Percentiles rank a stretch among this genome's conserved stretches.
phyloP scores from a whole-genome alignment of 805 yeast species.

The Teunomyces atbi region DNA sequence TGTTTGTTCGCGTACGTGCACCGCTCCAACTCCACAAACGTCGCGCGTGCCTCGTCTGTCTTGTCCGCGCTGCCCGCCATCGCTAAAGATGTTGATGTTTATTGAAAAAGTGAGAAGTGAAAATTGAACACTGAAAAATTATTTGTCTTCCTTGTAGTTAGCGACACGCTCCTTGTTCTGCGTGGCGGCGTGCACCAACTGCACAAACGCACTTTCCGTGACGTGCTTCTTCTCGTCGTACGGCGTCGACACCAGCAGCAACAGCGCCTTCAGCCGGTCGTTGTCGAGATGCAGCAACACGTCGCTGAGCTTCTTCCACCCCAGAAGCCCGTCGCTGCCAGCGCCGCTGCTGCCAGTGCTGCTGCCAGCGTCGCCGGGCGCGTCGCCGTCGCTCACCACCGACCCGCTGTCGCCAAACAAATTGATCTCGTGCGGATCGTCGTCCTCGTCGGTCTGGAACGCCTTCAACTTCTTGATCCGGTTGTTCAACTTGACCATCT shows the following conservation, averaged over 20 bases:
- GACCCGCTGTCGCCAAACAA: conserved; percentile 41
- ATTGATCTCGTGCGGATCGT: conserved; percentile 47
- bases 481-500: conserved; percentile 77
- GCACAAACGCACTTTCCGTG: conserved; percentile 60
- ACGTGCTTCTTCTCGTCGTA: conserved; percentile 31
- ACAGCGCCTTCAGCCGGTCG: conserved; percentile 23
- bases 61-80: conserved; percentile 54
- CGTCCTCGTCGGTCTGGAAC: conserved; percentile 57
- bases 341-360: neutral
- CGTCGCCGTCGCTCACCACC: too few species aligned
- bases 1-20: conserved; percentile 62
- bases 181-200: conserved; percentile 67
- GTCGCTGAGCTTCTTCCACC: conserved; percentile 30
- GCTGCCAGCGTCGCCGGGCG: too few species aligned
- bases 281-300: conserved; percentile 19
- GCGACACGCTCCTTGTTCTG: conserved; percentile 51
- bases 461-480: conserved; percentile 69
- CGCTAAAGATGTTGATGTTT: conserved; percentile 22
- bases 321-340: conserved; percentile 16
- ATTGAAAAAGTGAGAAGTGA: too few species aligned
- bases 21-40: conserved; percentile 55
- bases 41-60: conserved; percentile 64
- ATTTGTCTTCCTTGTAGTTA: conserved; percentile 10
- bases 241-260: conserved; percentile 7
- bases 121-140: too few species aligned